Percentiles rank a stretch among this genome's conserved stretches.
These are phyloP conservation scores for Sporothrix sp. DNA, from an alignment of 2,329 filamentous ascomycete species.

Conservation along the genomic window DNA sequence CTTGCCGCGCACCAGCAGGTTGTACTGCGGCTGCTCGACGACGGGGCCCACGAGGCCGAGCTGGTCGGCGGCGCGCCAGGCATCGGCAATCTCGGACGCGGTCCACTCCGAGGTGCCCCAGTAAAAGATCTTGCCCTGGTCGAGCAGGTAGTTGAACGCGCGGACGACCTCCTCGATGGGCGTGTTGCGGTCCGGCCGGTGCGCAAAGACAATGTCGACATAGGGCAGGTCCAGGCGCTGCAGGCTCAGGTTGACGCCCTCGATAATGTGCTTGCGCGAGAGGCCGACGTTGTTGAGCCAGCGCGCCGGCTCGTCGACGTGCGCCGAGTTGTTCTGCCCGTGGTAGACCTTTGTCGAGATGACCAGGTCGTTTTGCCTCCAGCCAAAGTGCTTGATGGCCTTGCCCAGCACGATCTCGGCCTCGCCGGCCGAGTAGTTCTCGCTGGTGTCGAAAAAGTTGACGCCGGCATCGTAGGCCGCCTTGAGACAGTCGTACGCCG, in stretches of 20 bases:
- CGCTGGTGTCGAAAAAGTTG: conserved; percentile 58
- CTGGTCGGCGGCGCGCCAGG: conserved; percentile 49
- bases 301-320: conserved; percentile 21
- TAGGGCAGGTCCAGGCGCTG: conserved; percentile 47
- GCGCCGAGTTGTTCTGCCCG: conserved; percentile 12
- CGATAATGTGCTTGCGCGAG: conserved; percentile 51
- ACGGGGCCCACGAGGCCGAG: conserved; percentile 52
- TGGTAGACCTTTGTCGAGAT: conserved; percentile 38
- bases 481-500: conserved; percentile 48
- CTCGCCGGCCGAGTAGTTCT: conserved; percentile 41
- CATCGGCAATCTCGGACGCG: conserved; percentile 57
- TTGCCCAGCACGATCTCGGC: conserved; percentile 43
- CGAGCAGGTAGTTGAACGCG: conserved; percentile 61
- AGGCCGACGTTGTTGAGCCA: conserved; percentile 48
- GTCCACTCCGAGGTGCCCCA: conserved; percentile 65
- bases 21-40: conserved; percentile 61
- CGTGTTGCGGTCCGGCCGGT: conserved; percentile 56
- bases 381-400: conserved; percentile 42
- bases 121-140: conserved; percentile 58
- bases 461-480: conserved; percentile 51
- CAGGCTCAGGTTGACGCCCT: conserved; percentile 49
- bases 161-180: conserved; percentile 63
- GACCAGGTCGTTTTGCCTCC: conserved; percentile 45
- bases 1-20: conserved; percentile 49
- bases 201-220: conserved; percentile 61